phyloP scores from a whole-genome alignment of 163 green algal species.

The Volvox carteri region DNA sequence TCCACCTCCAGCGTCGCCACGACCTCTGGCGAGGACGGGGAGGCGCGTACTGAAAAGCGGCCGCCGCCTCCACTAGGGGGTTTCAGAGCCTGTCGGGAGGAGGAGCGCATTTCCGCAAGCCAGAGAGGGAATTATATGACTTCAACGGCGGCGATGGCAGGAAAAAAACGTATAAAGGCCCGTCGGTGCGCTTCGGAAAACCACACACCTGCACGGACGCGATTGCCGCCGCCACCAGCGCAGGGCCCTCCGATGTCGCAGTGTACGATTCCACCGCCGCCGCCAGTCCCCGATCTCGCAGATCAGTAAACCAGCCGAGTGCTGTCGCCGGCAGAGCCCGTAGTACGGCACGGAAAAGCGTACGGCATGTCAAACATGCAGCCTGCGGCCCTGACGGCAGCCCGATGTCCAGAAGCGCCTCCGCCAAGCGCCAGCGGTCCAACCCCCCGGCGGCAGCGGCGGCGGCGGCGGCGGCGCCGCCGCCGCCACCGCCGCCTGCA shows the following conservation, averaged over 20 bases:
- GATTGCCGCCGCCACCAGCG: slow-evolving; percentile 82
- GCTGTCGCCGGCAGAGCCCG: slow-evolving; percentile 78
- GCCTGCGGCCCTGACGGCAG: slow-evolving; percentile 29
- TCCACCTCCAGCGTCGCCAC: slow-evolving; percentile 86
- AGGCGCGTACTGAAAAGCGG: slow-evolving; percentile 78
- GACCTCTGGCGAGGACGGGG: slow-evolving; percentile 74
- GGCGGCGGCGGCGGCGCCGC: background rate
- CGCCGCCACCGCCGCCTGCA: background rate
- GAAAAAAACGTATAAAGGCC: background rate
- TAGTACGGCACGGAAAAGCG: slow-evolving; percentile 79
- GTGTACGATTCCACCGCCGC: slow-evolving; percentile 85
- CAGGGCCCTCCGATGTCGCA: slow-evolving; percentile 72
- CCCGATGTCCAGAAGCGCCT: slow-evolving; percentile 26
- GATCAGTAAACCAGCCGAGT: slow-evolving; percentile 83
- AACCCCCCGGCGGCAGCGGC: background rate
- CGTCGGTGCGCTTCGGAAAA: too few relatives aligned
- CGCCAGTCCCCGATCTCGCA: slow-evolving; percentile 73
- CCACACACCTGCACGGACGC: slow-evolving; percentile 63
- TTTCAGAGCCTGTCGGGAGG: slow-evolving; percentile 26
- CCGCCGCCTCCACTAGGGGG: slow-evolving; percentile 27
- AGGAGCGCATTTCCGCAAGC: background rate
- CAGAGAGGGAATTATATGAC: background rate
- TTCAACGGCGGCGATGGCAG: too few relatives aligned
- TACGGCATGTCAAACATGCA: slow-evolving; percentile 26
- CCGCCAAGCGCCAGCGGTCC: slow-evolving; percentile 32